phyloP scores from a whole-genome alignment of 768 basidiomycete species.

The Baorangia bicolor region DNA sequence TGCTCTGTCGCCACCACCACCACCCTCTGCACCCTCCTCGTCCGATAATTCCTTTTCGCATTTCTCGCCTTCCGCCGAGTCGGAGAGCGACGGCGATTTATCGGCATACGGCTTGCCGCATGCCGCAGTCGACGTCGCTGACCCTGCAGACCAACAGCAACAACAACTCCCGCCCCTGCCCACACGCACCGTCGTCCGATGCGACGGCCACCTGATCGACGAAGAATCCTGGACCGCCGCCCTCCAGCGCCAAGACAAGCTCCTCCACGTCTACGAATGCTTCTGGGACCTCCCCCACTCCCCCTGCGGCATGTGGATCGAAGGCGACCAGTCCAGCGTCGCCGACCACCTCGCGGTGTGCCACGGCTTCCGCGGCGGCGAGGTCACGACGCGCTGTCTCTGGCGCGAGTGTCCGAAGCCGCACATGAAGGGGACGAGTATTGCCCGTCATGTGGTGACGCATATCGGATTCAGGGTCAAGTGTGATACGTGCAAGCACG shows the following conservation, averaged over 20 bases:
- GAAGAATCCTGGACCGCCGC: constrained; percentile 28
- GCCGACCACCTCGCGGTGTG: constrained; percentile 33
- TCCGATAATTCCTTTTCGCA: constrained; percentile 13
- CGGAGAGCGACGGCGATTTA: constrained; percentile 21
- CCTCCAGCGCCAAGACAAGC: constrained; percentile 21
- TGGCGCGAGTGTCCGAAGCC: constrained; percentile 30
- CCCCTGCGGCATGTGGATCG: constrained; percentile 35
- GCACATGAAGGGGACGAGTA: constrained; percentile 35
- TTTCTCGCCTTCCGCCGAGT: constrained; percentile 23
- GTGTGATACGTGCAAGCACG: constrained; percentile 30
- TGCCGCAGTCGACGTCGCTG: constrained; percentile 20
- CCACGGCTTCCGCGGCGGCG: constrained; percentile 31
- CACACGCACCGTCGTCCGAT: constrained; percentile 21
- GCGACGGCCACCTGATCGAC: constrained; percentile 29
- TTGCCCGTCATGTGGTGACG: constrained; percentile 34
- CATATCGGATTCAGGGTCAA: constrained; percentile 33
- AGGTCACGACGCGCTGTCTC: constrained; percentile 30
- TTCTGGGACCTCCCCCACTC: constrained; percentile 27
- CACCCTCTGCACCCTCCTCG: background rate
- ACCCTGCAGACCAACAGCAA: constrained; percentile 7
- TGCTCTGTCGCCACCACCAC: background rate
- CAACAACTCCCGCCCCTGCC: background rate
- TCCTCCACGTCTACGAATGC: constrained; percentile 32
- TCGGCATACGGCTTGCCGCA: constrained; percentile 12
- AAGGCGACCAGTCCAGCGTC: constrained; percentile 34